Evolutionary conservation across 2,329 filamentous ascomycete genomes (phyloP).

Genomic region (Xylaria sp.): DNA sequence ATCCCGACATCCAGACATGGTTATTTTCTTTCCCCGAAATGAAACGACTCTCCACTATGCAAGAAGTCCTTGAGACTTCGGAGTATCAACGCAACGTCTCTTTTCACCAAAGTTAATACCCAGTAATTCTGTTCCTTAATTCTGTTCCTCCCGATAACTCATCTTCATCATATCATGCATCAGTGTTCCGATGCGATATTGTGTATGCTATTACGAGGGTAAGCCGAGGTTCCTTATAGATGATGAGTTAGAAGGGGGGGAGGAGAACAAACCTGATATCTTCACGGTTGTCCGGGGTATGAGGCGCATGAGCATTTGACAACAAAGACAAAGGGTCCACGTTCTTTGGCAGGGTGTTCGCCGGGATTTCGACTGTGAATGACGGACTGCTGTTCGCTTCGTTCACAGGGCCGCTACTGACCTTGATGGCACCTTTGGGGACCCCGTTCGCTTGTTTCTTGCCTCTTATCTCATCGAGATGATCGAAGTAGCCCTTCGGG

Average conservation of each 20-base stretch:
- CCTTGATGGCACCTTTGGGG: slow-evolving; percentile 6
- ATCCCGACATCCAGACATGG: neutral
- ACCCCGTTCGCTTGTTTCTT: slow-evolving; percentile 60
- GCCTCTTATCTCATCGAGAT: slow-evolving; percentile 76
- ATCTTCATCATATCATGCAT: neutral
- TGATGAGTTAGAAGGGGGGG: neutral
- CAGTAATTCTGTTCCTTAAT: neutral
- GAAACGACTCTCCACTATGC: slow-evolving; percentile 1
- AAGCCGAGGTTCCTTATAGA: slow-evolving; percentile 3
- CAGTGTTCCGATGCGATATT: slow-evolving; percentile 36
- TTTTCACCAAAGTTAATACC: neutral
- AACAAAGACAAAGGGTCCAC: slow-evolving; percentile 4
- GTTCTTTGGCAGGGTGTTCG: slow-evolving; percentile 10
- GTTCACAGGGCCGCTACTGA: slow-evolving; percentile 19
- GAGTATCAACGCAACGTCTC: neutral
- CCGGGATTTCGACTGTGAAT: slow-evolving; percentile 19
- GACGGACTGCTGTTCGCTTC: neutral
- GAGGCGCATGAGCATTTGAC: slow-evolving; percentile 7
- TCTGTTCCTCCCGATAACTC: neutral
- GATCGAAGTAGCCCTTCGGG: slow-evolving; percentile 82
- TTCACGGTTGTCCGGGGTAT: slow-evolving; percentile 33
- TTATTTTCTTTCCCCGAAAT: neutral
- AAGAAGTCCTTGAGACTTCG: neutral
- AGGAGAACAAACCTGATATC: slow-evolving; percentile 33
- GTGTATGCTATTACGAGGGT: slow-evolving; percentile 27